Evolutionary conservation across 2,329 filamentous ascomycete genomes (phyloP).

Genomic region (Penicillium aurantiogriseum): DNA sequence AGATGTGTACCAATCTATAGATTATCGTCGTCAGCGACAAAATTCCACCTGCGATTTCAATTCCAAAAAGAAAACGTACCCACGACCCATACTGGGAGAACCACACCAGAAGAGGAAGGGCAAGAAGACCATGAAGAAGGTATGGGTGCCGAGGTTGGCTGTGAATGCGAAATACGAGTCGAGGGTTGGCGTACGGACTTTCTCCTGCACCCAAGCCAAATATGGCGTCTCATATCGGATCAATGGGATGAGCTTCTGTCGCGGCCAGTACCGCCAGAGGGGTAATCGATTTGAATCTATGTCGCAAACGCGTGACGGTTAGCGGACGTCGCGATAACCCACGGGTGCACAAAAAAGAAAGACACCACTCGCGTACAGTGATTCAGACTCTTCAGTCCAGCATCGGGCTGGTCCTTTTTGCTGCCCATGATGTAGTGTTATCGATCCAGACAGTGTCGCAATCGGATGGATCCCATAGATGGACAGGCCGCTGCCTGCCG

Average conservation of each 20-base stretch:
- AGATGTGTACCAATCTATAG: slow-evolving; percentile 62
- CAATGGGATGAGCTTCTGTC: slow-evolving; percentile 78
- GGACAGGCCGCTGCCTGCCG: slow-evolving; percentile 22
- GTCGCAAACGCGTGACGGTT: slow-evolving; percentile 10
- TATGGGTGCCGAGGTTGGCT: slow-evolving; percentile 94
- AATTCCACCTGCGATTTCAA: neutral
- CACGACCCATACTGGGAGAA: slow-evolving; percentile 78
- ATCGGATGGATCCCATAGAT: slow-evolving; percentile 27
- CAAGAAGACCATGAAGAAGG: slow-evolving; percentile 95
- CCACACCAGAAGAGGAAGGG: slow-evolving; percentile 98
- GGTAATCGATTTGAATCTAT: slow-evolving; percentile 81
- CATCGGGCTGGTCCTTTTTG: slow-evolving; percentile 47
- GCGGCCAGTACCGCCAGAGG: slow-evolving; percentile 80
- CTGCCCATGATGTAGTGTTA: slow-evolving; percentile 38
- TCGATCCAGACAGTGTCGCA: slow-evolving; percentile 14
- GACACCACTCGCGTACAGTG: slow-evolving; percentile 55
- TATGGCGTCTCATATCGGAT: slow-evolving; percentile 95
- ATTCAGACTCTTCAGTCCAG: slow-evolving; percentile 75
- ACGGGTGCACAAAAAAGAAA: neutral
- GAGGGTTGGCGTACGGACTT: slow-evolving; percentile 74
- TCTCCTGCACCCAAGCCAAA: slow-evolving; percentile 80
- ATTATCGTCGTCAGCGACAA: neutral
- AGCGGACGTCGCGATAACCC: slow-evolving; percentile 5
- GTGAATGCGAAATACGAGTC: slow-evolving; percentile 97
- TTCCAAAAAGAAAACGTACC: slow-evolving; percentile 56